A percentile compares a stretch with the other conserved stretches of the same genome.
Evolutionary conservation across 805 yeast species (phyloP).

Genomic region (Ogataea methylovora): DNA sequence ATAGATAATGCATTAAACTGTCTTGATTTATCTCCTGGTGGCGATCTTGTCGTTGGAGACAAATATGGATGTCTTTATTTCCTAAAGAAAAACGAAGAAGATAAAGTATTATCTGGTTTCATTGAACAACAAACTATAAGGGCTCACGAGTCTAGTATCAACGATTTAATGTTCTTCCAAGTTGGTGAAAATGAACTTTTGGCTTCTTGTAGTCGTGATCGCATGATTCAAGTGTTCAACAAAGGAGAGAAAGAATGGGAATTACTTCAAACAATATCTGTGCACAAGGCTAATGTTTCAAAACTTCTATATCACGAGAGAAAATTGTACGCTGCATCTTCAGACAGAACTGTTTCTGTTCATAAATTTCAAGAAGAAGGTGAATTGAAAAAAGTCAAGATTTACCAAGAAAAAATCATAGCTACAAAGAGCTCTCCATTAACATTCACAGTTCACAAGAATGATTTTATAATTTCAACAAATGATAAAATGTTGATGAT

Average conservation of each 20-base stretch:
- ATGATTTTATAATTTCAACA: constrained; percentile 42
- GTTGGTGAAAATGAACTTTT: constrained; percentile 23
- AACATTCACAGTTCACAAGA: constrained; percentile 27
- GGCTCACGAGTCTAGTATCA: constrained; percentile 47
- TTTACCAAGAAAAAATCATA: constrained; percentile 37
- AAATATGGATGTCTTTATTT: constrained; percentile 36
- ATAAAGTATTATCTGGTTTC: constrained; percentile 6
- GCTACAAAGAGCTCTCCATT: constrained; percentile 46
- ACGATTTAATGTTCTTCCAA: constrained; percentile 33
- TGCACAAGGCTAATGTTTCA: constrained; percentile 47
- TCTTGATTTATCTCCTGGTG: constrained; percentile 24
- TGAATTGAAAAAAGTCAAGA: constrained; percentile 9
- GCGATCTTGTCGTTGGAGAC: constrained; percentile 38
- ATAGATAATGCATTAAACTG: constrained; percentile 34
- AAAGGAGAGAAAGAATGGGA: constrained; percentile 32
- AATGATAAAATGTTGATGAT: constrained; percentile 41
- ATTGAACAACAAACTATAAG: constrained; percentile 23
- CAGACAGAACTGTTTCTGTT: constrained; percentile 53
- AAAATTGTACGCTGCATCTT: constrained; percentile 44
- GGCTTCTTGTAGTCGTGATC: constrained; percentile 48
- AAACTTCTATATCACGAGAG: constrained; percentile 26
- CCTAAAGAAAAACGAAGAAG: constrained; percentile 12
- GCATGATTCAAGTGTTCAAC: constrained; percentile 52
- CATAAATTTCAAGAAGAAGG: constrained; percentile 32
- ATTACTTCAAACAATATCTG: constrained; percentile 50